phyloP scores from a whole-genome alignment of 2,329 filamentous ascomycete species.

The Fusarium veterinarium region DNA sequence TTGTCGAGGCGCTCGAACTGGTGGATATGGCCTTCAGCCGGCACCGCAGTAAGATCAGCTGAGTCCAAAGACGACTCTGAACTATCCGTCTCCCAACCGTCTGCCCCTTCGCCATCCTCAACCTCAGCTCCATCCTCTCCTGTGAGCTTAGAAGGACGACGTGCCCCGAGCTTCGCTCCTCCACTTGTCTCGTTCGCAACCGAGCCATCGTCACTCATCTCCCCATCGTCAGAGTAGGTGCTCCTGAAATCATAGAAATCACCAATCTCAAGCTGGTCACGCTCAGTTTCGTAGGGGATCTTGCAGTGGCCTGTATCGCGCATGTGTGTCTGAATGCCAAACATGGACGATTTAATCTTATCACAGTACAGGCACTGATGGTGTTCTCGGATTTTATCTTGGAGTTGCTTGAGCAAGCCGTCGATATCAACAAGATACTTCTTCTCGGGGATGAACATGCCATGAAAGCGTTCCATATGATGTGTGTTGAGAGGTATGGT shows the following conservation, averaged over 20 bases:
- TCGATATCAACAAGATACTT: slow-evolving; percentile 85
- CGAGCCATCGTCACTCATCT: slow-evolving; percentile 66
- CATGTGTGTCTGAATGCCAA: slow-evolving; percentile 95
- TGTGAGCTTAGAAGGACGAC: slow-evolving; percentile 64
- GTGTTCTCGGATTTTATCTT: slow-evolving; percentile 81
- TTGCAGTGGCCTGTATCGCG: slow-evolving; percentile 96
- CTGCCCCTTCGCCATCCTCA: slow-evolving; percentile 70
- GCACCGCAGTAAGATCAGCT: slow-evolving; percentile 82
- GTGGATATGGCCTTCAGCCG: slow-evolving; percentile 76
- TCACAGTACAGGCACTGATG: slow-evolving; percentile 91
- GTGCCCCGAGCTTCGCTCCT: slow-evolving; percentile 77
- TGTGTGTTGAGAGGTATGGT: slow-evolving; percentile 79
- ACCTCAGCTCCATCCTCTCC: slow-evolving; percentile 61
- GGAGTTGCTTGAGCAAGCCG: slow-evolving; percentile 81
- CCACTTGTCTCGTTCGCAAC: slow-evolving; percentile 57
- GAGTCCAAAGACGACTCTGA: slow-evolving; percentile 90
- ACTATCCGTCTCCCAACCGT: slow-evolving; percentile 96
- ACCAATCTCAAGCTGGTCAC: slow-evolving; percentile 92
- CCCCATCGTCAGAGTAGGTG: slow-evolving; percentile 88
- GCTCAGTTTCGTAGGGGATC: slow-evolving; percentile 89
- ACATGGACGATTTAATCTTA: slow-evolving; percentile 80
- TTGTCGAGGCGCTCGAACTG: slow-evolving; percentile 78
- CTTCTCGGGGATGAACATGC: slow-evolving; percentile 95
- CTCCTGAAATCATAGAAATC: slow-evolving; percentile 97
- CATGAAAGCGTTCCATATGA: slow-evolving; percentile 93